Conservation (phyloP, 1,284 basidiomycete genomes). For the Irpex sp. region DNA sequence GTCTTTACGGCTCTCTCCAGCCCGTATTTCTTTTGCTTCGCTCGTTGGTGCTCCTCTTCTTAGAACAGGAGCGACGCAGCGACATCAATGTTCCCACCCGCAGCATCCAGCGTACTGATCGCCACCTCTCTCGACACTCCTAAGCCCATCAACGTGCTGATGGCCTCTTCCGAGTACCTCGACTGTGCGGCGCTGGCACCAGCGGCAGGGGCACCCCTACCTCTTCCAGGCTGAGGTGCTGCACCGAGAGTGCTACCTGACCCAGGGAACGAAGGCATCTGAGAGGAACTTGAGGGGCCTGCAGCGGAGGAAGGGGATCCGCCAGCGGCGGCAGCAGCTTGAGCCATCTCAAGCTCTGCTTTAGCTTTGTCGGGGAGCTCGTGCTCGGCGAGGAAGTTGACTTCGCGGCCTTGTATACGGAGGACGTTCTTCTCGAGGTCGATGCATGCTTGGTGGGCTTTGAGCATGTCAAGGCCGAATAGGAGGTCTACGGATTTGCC, state of each 20-base stretch:
- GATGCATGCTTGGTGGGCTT: conserved; percentile 94
- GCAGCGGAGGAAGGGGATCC: conserved; percentile 13
- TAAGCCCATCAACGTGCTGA: conserved; percentile 63
- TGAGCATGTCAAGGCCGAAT: conserved; percentile 97
- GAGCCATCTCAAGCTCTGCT: conserved; percentile 21
- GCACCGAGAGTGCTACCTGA: conserved; percentile 51
- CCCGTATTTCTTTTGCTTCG: neutral
- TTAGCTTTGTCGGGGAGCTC: conserved; percentile 82
- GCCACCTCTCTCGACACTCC: conserved; percentile 79
- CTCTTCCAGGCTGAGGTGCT: conserved; percentile 27
- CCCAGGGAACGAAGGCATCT: conserved; percentile 50
- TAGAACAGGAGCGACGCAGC: conserved; percentile 87
- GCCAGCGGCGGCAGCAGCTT: conserved; percentile 9
- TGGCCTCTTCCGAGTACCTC: conserved; percentile 47
- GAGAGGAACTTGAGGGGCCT: conserved; percentile 17
- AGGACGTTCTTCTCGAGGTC: conserved; percentile 88
- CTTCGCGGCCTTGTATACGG: conserved; percentile 83
- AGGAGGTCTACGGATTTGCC: conserved; percentile 90
- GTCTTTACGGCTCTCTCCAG: no score
- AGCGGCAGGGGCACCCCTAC: conserved; percentile 19
- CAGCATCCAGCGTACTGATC: conserved; percentile 71
- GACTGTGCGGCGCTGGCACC: conserved; percentile 15
- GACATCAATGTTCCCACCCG: conserved; percentile 83
- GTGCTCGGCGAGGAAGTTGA: conserved; percentile 90
- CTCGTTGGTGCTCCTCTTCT: neutral